Conservation (phyloP, 148 eudicot species). For the Camellia japonica region DNA sequence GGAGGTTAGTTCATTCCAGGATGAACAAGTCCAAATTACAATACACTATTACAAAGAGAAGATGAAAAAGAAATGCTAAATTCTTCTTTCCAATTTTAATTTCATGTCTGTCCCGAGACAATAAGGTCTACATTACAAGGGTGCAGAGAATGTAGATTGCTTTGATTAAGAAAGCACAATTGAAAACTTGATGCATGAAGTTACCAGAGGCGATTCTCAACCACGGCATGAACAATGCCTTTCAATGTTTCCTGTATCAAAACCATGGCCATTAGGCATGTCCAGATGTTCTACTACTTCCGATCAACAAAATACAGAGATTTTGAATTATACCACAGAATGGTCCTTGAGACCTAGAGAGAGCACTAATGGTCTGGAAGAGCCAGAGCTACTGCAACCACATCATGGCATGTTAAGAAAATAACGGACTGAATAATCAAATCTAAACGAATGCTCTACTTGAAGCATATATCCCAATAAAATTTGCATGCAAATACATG, state of each 20-base stretch:
- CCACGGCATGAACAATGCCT: conserved; percentile 60
- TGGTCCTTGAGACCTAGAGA: conserved; percentile 90
- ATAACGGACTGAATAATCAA: too few relatives aligned
- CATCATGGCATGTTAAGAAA: background rate
- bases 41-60: too few relatives aligned
- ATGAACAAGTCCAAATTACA: too few relatives aligned
- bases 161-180: background rate
- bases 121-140: background rate
- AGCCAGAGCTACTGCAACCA: conserved; percentile 60
- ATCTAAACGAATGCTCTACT: too few relatives aligned
- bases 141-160: background rate
- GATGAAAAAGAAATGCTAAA: too few relatives aligned
- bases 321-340: conserved; percentile 49
- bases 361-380: conserved; percentile 61
- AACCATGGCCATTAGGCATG: background rate
- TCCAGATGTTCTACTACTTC: background rate
- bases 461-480: background rate
- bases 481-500: background rate
- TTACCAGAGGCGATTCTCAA: conserved; percentile 68
- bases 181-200: background rate
- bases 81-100: too few relatives aligned
- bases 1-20: too few relatives aligned
- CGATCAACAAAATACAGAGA: background rate
- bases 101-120: background rate
- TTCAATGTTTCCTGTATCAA: conserved; percentile 67